These are phyloP conservation scores for Sophora flavescens DNA, from an alignment of 306 rosid genomes.

Conservation along the genomic window DNA sequence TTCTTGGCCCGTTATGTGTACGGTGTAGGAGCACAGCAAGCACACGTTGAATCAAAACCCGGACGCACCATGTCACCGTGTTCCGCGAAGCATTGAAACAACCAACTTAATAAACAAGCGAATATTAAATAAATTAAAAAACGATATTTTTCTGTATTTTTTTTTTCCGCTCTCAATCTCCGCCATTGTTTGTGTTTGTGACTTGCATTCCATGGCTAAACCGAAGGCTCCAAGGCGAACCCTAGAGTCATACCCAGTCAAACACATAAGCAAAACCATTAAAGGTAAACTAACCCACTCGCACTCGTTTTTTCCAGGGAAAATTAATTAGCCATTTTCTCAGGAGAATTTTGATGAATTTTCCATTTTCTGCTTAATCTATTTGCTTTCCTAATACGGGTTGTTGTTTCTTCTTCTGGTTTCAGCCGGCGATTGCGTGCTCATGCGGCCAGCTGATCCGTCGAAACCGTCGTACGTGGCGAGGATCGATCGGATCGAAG, in stretches of 20 bases:
- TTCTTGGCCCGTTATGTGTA: neutral
- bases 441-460: conserved; percentile 87
- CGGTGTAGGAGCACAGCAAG: neutral
- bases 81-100: conserved; percentile 38
- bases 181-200: neutral
- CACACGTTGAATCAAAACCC: neutral
- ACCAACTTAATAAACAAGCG: neutral
- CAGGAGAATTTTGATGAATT: neutral
- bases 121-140: neutral
- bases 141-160: neutral
- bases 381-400: neutral
- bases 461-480: conserved; percentile 94
- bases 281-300: conserved; percentile 54
- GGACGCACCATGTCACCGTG: neutral
- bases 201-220: conserved; percentile 69
- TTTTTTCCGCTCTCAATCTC: conserved; percentile 40
- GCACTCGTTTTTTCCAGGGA: neutral
- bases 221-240: conserved; percentile 90
- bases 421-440: conserved; percentile 91
- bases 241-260: conserved; percentile 94
- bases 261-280: conserved; percentile 76
- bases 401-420: neutral
- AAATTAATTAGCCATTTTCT: conserved; percentile 9
- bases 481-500: conserved; percentile 92
- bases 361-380: neutral